Evolutionary conservation across 2,329 filamentous ascomycete genomes (phyloP), one percentile per base, ranked within the genome.

Genomic region (Ambrosiella cleistominuta): DNA sequence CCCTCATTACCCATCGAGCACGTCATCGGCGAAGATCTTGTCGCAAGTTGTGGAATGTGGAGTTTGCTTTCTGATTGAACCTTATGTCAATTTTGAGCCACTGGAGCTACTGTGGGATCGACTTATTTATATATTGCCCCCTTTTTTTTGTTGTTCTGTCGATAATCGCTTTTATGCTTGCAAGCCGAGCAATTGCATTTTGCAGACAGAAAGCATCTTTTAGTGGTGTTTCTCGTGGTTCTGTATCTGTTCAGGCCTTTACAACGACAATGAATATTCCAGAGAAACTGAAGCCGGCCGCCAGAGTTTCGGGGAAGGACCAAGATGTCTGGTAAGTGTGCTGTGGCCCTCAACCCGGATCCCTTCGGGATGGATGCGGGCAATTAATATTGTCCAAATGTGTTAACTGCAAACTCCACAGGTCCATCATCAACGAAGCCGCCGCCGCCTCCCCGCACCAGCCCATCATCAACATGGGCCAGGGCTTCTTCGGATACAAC

Each of bases 401-500:
- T 27, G 27, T 3, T 13, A 39, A 5, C 13, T 52, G 38, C 50
- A 54, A 19, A 50, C 44, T 35, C 39, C 39, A 11, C 47, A 82
- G 79, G 79, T 76, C 78, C 63, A 82, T 83, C 69, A 72, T 83
- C 70, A 83, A 83, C 63, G 80, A 83, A 68, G 81, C 77, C 9
- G 80, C 81, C 2, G 77, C 78, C 7, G 77, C 78, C 37, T 82
- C 79, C 35, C 79, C 79, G 15, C 77, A 75, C 60, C 79, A 82
- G 67, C 79, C 80, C 60, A 81, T 83, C 62, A 75, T 83, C 61
- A 83, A 83, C 64, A 75, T 82, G 73, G 80, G 79, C 36, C 79
- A 82, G 67, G 79, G 79, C 57, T 88, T 88, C 75, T 90, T 88
- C 64, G 91, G 91, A 60, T 97, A 97, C 71, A 97, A 97, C 68